These are phyloP conservation scores for Hirschioporus abietinus DNA, from an alignment of 768 basidiomycete species.

Conservation along the genomic window DNA sequence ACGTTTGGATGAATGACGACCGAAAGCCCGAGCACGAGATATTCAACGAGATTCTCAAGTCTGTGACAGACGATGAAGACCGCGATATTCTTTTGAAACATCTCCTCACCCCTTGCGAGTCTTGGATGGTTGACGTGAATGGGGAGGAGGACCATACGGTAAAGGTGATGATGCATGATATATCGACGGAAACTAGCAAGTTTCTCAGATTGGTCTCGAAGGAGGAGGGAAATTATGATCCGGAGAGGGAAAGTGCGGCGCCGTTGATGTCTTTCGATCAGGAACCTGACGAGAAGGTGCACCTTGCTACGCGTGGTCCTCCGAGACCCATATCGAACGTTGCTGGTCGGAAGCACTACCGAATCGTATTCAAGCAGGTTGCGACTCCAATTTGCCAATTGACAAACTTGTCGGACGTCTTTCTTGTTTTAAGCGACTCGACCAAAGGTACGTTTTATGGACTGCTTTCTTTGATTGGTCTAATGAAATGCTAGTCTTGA, in stretches of 20 bases:
- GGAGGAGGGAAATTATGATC: background rate
- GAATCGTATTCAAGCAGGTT: slow-evolving; percentile 2
- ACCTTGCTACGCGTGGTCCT: background rate
- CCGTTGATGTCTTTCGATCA: background rate
- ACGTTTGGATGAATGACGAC: background rate
- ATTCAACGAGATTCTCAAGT: background rate
- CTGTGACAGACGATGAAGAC: background rate
- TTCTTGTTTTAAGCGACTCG: background rate
- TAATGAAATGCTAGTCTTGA: background rate
- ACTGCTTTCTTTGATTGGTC: background rate
- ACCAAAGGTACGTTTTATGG: background rate
- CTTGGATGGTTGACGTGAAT: background rate
- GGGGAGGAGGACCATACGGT: background rate
- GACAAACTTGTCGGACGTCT: background rate
- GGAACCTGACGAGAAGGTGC: background rate
- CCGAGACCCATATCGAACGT: background rate
- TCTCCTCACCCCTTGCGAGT: background rate
- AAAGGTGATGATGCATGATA: background rate
- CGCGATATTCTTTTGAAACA: background rate
- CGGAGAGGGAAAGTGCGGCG: background rate
- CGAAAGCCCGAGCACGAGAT: background rate
- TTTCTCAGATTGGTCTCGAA: background rate
- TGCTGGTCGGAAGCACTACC: background rate
- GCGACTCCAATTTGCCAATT: background rate
- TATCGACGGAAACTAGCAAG: background rate